phyloP scores from a whole-genome alignment of 108 stramenopile genomes.

The Cyclostephanos tholiformis region DNA sequence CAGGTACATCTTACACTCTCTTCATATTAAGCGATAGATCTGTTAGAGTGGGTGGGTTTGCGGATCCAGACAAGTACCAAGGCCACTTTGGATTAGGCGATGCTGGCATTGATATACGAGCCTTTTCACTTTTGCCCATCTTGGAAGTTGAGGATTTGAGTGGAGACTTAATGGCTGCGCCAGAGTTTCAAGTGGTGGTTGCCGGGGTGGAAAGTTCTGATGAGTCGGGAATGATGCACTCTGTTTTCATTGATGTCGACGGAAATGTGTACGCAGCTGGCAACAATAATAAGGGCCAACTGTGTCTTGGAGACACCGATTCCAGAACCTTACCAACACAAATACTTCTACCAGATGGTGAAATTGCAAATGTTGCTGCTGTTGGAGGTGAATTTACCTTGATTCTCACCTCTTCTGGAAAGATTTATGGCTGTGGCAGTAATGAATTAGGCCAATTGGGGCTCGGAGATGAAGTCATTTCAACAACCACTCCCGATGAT shows the following conservation, averaged over 20 bases:
- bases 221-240: constrained; percentile 29
- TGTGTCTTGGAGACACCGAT: constrained; percentile 40
- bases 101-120: not conserved
- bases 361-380: constrained; percentile 26
- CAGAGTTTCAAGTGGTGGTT: constrained; percentile 25
- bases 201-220: constrained; percentile 39
- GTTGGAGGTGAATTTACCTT: constrained; percentile 53
- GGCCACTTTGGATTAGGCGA: constrained; percentile 9
- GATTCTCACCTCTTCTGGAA: constrained; percentile 49
- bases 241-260: constrained; percentile 35
- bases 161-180: constrained; percentile 20
- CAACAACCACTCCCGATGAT: constrained; percentile 22
- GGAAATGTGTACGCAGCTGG: constrained; percentile 46
- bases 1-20: constrained; percentile 7
- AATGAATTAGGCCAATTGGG: constrained; percentile 53
- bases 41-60: constrained; percentile 2
- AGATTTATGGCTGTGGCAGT: constrained; percentile 59
- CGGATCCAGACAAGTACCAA: not conserved
- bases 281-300: constrained; percentile 36
- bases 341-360: constrained; percentile 20
- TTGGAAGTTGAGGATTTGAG: constrained; percentile 23
- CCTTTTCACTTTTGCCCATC: constrained; percentile 18
- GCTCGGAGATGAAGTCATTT: constrained; percentile 16
- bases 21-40: constrained; percentile 9
- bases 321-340: constrained; percentile 33